These are phyloP conservation scores for Exutisphaerella laricina DNA, from an alignment of 2,329 filamentous ascomycete species.

Conservation along the genomic window DNA sequence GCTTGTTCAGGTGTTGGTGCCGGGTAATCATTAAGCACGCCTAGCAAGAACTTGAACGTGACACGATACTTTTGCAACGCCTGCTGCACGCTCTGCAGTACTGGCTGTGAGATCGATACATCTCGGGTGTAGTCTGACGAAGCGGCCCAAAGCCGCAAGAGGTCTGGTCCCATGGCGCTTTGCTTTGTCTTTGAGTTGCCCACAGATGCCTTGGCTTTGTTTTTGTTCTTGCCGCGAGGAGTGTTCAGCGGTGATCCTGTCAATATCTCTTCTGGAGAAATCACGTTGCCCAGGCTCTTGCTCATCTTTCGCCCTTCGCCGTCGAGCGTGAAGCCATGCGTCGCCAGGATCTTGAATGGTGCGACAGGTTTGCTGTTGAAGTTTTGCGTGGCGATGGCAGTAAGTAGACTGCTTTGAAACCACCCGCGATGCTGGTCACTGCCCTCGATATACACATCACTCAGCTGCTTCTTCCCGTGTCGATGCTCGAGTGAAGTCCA, in stretches of 20 bases:
- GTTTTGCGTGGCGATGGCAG: slow-evolving; percentile 64
- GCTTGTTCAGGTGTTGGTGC: slow-evolving; percentile 14
- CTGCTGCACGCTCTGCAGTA: slow-evolving; percentile 70
- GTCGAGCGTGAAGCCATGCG: slow-evolving; percentile 92
- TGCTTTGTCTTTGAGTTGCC: slow-evolving; percentile 20
- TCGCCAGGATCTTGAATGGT: slow-evolving; percentile 85
- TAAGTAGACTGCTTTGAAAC: slow-evolving; percentile 96
- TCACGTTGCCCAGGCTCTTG: slow-evolving; percentile 87
- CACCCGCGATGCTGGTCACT: slow-evolving; percentile 95
- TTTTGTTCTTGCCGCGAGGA: slow-evolving; percentile 37
- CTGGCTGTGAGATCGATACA: slow-evolving; percentile 70
- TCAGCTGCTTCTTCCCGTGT: slow-evolving; percentile 42
- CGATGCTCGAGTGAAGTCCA: slow-evolving; percentile 58
- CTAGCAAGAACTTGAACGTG: slow-evolving; percentile 85
- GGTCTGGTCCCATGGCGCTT: slow-evolving; percentile 67
- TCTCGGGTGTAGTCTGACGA: slow-evolving; percentile 89
- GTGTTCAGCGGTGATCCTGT: slow-evolving; percentile 71
- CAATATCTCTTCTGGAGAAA: slow-evolving; percentile 77
- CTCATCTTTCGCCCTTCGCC: slow-evolving; percentile 95
- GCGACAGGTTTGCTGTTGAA: slow-evolving; percentile 43
- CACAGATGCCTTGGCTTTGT: slow-evolving; percentile 22
- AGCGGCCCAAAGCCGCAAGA: slow-evolving; percentile 83
- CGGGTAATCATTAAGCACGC: slow-evolving; percentile 48
- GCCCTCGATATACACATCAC: slow-evolving; percentile 89
- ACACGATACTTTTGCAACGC: slow-evolving; percentile 80